A percentile compares a stretch with the other conserved stretches of the same genome.
These are phyloP conservation scores for Tuber borchii DNA, from an alignment of 495 filamentous ascomycete species.

Conservation along the genomic window DNA sequence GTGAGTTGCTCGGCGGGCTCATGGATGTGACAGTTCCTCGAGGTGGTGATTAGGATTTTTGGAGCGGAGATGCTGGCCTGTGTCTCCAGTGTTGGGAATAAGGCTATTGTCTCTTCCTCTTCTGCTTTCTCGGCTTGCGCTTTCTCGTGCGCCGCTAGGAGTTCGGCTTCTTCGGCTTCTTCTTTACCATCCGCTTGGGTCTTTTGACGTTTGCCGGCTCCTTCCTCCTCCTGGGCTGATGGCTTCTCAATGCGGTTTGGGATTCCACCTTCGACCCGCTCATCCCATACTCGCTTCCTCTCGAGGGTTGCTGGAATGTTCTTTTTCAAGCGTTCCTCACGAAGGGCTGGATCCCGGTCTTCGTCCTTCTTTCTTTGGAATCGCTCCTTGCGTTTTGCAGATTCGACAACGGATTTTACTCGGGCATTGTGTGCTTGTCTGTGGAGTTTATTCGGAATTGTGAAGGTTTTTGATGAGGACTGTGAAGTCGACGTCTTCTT, in stretches of 20 bases:
- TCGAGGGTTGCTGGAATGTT: slow-evolving; percentile 84
- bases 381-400: slow-evolving; percentile 65
- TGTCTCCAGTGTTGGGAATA: slow-evolving; percentile 73
- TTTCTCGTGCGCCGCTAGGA: slow-evolving; percentile 31
- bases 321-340: slow-evolving; percentile 59
- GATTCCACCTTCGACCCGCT: slow-evolving; percentile 66
- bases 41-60: slow-evolving; percentile 86
- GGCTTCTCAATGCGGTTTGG: slow-evolving; percentile 53
- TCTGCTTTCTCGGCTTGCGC: slow-evolving; percentile 33
- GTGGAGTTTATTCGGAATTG: slow-evolving; percentile 63
- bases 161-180: slow-evolving; percentile 54
- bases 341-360: slow-evolving; percentile 69
- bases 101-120: slow-evolving; percentile 38
- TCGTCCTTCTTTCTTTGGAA: slow-evolving; percentile 76
- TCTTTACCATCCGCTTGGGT: slow-evolving; percentile 46
- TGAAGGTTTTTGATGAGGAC: slow-evolving; percentile 30
- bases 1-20: slow-evolving; percentile 70
- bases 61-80: slow-evolving; percentile 44
- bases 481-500: slow-evolving; percentile 37
- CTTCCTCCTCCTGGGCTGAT: background rate
- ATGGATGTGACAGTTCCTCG: slow-evolving; percentile 76
- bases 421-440: slow-evolving; percentile 68
- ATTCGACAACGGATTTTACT: slow-evolving; percentile 66
- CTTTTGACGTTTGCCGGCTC: slow-evolving; percentile 41
- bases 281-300: slow-evolving; percentile 87